Evolutionary conservation across 345 rosid genomes (phyloP).

Genomic region (Microthlaspi erraticum): DNA sequence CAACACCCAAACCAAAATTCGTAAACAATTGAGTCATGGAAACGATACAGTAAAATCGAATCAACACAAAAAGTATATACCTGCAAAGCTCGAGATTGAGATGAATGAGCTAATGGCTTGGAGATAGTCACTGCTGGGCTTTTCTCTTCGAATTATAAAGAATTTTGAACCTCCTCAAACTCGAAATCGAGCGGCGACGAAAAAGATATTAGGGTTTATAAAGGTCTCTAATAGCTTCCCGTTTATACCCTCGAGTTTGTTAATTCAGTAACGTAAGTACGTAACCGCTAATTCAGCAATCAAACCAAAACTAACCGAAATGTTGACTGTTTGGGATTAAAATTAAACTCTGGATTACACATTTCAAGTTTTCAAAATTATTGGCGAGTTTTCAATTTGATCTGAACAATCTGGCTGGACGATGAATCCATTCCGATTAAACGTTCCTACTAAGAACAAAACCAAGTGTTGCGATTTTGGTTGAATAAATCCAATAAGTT

Average conservation of each 20-base stretch:
- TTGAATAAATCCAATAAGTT: neutral
- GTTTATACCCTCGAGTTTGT: neutral
- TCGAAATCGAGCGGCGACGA: constrained; percentile 8
- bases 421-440: no score
- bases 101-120: neutral
- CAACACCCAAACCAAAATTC: constrained; percentile 1
- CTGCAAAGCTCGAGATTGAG: constrained; percentile 1
- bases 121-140: neutral
- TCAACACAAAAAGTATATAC: neutral
- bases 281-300: neutral
- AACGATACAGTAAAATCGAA: neutral
- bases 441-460: neutral
- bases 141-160: neutral
- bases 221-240: constrained; percentile 14
- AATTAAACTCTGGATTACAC: no score
- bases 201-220: constrained; percentile 26
- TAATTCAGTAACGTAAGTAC: neutral
- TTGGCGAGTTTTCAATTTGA: no score
- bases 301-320: neutral
- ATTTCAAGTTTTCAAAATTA: no score
- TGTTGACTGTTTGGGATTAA: no score
- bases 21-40: neutral
- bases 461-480: neutral
- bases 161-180: neutral
- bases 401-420: neutral